Evolutionary conservation across 805 yeast species (phyloP).

Genomic region (Wickerhamomyces bovis): DNA sequence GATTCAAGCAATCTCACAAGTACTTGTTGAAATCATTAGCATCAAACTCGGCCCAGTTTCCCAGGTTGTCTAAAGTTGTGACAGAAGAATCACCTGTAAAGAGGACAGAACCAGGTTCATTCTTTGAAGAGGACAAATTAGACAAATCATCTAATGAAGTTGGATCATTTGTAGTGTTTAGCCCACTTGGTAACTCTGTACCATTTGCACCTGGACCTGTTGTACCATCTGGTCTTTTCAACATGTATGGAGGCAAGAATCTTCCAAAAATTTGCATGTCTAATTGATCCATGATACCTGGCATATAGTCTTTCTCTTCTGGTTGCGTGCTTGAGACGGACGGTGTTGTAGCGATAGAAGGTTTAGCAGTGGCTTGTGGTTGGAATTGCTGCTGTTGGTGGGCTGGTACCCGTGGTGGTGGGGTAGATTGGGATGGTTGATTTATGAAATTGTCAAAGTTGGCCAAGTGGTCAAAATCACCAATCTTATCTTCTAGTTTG

Average conservation of each 20-base stretch:
- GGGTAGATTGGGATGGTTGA: conserved; percentile 9
- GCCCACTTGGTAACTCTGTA: conserved; percentile 24
- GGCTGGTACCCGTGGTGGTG: too few relatives aligned
- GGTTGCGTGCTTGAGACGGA: not conserved
- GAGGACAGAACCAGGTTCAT: not conserved
- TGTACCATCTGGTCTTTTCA: conserved; percentile 27
- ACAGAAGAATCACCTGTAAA: not conserved
- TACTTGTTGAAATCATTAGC: conserved; percentile 7
- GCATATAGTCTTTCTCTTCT: conserved; percentile 41
- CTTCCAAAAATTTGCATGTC: conserved; percentile 84
- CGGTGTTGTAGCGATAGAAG: not conserved
- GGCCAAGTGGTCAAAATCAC: conserved; percentile 24
- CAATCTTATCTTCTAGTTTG: conserved; percentile 18
- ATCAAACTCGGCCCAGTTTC: conserved; percentile 10
- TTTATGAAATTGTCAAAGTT: conserved; percentile 26
- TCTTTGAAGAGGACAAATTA: not conserved
- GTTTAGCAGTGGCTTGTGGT: not conserved
- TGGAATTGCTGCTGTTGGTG: not conserved
- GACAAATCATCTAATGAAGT: conserved; percentile 18
- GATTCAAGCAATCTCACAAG: not conserved
- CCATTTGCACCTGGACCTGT: conserved; percentile 25
- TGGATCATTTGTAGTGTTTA: conserved; percentile 21
- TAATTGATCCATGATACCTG: conserved; percentile 79
- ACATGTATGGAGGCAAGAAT: conserved; percentile 80
- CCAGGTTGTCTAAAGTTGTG: conserved; percentile 1